These are phyloP conservation scores for Botrytis cinerea DNA, from an alignment of 2,329 filamentous ascomycete species.

Conservation along the genomic window DNA sequence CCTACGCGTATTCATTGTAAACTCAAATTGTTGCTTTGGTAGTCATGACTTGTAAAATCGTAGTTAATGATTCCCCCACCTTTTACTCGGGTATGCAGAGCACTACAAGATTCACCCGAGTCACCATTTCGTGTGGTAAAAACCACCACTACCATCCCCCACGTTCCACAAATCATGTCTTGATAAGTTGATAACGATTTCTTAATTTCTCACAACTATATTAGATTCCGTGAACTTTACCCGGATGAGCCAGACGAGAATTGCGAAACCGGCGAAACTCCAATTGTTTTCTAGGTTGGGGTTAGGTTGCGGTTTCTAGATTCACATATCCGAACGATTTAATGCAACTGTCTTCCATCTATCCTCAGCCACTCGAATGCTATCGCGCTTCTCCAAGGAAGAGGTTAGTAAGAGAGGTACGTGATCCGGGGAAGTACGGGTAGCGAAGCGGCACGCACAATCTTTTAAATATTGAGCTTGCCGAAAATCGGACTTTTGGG, in stretches of 20 bases:
- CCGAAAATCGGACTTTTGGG: background rate
- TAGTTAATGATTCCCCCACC: background rate
- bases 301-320: background rate
- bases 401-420: background rate
- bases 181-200: conserved; percentile 9
- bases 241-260: conserved; percentile 10
- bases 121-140: conserved; percentile 22
- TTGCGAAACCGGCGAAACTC: conserved; percentile 13
- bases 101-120: background rate
- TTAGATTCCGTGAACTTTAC: conserved; percentile 10
- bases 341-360: background rate
- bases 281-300: background rate
- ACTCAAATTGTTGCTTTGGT: background rate
- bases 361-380: conserved; percentile 1
- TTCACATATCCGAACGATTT: background rate
- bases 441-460: conserved; percentile 13
- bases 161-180: conserved; percentile 14
- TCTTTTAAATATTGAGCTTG: background rate
- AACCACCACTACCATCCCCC: conserved; percentile 12
- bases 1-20: background rate
- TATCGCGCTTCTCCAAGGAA: conserved; percentile 11
- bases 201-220: background rate
- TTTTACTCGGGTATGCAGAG: background rate
- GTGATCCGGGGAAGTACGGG: conserved; percentile 4
- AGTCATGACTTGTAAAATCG: background rate